Percentiles rank a stretch among this genome's conserved stretches.
Conservation (phyloP, 176 grass and related monocot genomes). For the Oryza glaberrima region DNA sequence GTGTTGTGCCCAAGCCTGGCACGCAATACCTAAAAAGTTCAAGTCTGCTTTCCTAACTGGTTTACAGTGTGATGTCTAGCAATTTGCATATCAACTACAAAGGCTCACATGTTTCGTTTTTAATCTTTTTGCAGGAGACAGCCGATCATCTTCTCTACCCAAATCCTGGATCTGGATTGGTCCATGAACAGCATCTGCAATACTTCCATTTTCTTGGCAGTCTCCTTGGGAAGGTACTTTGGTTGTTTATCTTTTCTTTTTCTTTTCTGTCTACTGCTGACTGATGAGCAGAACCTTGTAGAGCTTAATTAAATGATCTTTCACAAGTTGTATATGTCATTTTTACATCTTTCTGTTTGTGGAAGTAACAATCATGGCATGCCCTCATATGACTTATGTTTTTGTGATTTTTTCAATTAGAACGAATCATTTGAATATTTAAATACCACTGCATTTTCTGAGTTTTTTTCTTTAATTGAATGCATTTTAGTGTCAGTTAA, state of each 20-base stretch:
- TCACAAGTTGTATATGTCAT: background rate
- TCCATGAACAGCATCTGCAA: constrained; percentile 91
- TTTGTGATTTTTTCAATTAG: background rate
- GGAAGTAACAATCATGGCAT: background rate
- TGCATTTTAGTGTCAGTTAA: constrained; percentile 4
- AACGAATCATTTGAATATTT: constrained; percentile 8
- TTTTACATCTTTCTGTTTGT: background rate
- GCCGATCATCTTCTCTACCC: constrained; percentile 91
- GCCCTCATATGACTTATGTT: background rate
- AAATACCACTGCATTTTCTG: constrained; percentile 3
- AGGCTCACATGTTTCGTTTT: constrained; percentile 6
- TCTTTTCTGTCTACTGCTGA: background rate
- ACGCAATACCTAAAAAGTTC: background rate
- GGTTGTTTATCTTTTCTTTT: background rate
- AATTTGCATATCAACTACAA: constrained; percentile 1
- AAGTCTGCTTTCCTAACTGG: background rate
- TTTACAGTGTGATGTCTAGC: background rate
- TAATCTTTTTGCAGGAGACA: constrained; percentile 70
- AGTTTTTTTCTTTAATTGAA: background rate
- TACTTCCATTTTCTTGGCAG: constrained; percentile 96
- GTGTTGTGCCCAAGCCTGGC: background rate
- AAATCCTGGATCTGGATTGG: constrained; percentile 93
- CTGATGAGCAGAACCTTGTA: constrained; percentile 4
- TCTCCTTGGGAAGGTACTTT: constrained; percentile 93
- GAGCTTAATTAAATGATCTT: constrained; percentile 10